Base-by-base conservation (phyloP, 257 asterid genomes). In the Lycium ferocissimum region DNA sequence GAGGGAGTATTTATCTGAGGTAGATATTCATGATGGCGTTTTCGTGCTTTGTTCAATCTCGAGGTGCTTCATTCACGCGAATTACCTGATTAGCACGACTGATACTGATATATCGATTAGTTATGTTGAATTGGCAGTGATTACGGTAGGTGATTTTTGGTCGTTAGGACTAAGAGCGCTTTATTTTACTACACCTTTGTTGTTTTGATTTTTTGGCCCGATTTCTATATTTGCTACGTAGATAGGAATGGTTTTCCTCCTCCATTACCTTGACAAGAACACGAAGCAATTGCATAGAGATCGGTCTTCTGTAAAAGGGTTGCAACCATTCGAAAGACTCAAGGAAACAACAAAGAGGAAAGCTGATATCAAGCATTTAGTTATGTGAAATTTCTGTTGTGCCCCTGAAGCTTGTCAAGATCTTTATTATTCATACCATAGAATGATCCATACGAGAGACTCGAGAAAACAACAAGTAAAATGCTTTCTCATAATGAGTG, bases 151-250 rank as follows among this genome's bases (percentile, higher is more conserved):
- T 79, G 89, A 88, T 85, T 92, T 89, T 83, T 92, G 94, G 94
- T 87, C 87, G 15, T 22, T 87, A 22, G 93, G 93, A 9, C 84
- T 89, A 45, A 85, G 93, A 83, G 86, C 92, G 5, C 92, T 92
- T 81, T 92, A 92, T 45, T 86, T 92, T 45, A 91, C 92, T 73
- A 87, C 90, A 61, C 90, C 86, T 86, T 81, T 92, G 85, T 45
- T 92, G 85, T 86, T 92, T 2, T 92, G 95, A 91, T 90, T 91
- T 33, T 91, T 91, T 54, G 95, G 95, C 0, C 94, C 95, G 1
- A 89, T 92, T 10, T 91, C 92, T 51, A 76, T 76, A 62, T 76
- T 76, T 76, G 81, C 12, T 76, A 76, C 22, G 6, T 76, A 62
- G 1, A 0, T 76, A 22, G 81, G 47, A 0, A 51, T 76, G 81